Evolutionary conservation across 164 flowering plant genomes (phyloP), one percentile per base, ranked within the genome.

Genomic region (Umbilicus rupestris): DNA sequence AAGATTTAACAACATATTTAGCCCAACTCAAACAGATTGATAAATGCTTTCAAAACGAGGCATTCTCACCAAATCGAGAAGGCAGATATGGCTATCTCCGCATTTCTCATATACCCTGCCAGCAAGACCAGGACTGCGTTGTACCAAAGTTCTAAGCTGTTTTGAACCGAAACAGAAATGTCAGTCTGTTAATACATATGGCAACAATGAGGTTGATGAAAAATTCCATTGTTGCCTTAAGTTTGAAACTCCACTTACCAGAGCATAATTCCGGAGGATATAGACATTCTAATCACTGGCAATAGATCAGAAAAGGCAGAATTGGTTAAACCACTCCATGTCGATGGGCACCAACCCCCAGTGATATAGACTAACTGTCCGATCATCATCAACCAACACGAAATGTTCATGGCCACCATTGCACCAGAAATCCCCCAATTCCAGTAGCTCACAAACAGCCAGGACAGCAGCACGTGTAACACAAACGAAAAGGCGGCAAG

Each of bases 61-160:
- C 37, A 7, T 22, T 55, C 22, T 62, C 24, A 62, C 65, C 65
- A 33, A 33, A 62, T 62, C 19, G 65, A 62, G 44, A 62, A 62
- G 39, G 65, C 44, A 15, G 65, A 30, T 12, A 62, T 62, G 65
- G 65, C 39, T 7, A 39, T 31, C 65, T 62, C 65, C 1, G 65
- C 65, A n/a, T 62, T 39, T 30, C 15, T 31, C 65, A 62, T 62
- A 62, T 62, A 62, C 24, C 65, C 65, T 19, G 65, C 65, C 11
- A 62, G 26, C 65, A 62, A 35, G 15, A 62, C 65, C 24, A 62
- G 42, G 15, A 62, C 42, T 19, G 65, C 65, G 22, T 17, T 62
- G 65, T 62, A 62, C 65, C 65, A 62, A 14, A 62, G 65, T 44
- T 62, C 42, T 17, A 62, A 62, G 65, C 65, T 62, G 24, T n/a